Base-by-base conservation (phyloP, 441 rosid species). In the Croton setiger region DNA sequence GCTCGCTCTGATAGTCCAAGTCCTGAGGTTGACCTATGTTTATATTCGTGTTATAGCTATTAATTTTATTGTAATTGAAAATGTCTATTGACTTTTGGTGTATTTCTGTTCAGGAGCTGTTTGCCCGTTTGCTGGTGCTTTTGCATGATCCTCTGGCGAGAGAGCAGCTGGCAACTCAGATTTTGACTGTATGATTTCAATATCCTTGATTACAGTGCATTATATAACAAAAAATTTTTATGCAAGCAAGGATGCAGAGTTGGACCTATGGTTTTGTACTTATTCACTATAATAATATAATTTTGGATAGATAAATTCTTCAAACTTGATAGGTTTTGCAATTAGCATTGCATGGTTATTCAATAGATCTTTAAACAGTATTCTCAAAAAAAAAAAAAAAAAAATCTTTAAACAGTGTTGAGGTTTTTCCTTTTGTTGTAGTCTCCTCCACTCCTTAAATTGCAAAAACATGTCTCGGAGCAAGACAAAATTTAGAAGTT, bases 101-200 rank as follows among this genome's bases (percentile, higher is more conserved):
- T 72, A 27, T 58, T 73, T 72, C 72, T 74, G 60, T 75, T 77
- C 80, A 92, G 97, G 99, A 87, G 74, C 84, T 92, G 76, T 91
- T 95, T 81, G 95, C 93, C 63, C 97, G 98, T 70, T 83, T 95
- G 74, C 80, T 95, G 81, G 98, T 95, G 83, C 96, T 95, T 72
- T 82, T 95, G 86, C 98, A 92, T 76, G 86, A 95, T 76, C 97
- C 99, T 73, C 82, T 91, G 63, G 95, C 91, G 49, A 85, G 92
- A 84, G 93, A 88, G 80, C 96, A 90, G 81, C 81, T 83, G 76
- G 92, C 97, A 45, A 83, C 96, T 83, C 97, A 96, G 63, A 91
- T 91, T 84, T 84, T 96, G 87, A 82, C 90, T 9, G 98, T 92
- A 84, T 82, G 97, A 67, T 67, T 73, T 66, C 57, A 31, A 74